Conservation (phyloP, 805 yeast species). For the Candida ovalis region DNA sequence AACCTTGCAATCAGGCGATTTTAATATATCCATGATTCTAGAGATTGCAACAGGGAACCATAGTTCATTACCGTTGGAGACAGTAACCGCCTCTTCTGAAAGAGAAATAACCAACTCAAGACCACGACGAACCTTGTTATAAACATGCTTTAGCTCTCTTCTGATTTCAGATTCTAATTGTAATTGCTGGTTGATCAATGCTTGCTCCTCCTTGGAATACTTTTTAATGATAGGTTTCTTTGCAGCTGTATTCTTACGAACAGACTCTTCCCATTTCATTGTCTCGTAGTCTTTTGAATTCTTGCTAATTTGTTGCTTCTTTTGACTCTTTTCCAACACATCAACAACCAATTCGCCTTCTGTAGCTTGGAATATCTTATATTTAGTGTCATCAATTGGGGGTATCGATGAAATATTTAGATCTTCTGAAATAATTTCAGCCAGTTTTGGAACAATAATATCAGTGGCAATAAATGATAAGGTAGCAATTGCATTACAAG, state of each 20-base stretch:
- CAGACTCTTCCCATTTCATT: conserved; percentile 81
- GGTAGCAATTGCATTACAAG: conserved; percentile 44
- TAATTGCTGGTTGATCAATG: conserved; percentile 57
- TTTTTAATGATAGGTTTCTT: conserved; percentile 49
- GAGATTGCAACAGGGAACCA: conserved; percentile 75
- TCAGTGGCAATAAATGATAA: conserved; percentile 59
- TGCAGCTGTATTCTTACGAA: conserved; percentile 68
- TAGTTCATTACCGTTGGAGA: conserved; percentile 57
- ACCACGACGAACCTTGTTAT: conserved; percentile 42
- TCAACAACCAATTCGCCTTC: conserved; percentile 72
- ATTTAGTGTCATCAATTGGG: conserved; percentile 43
- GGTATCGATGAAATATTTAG: conserved; percentile 35
- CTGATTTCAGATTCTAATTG: conserved; percentile 59
- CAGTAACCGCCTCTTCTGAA: conserved; percentile 42
- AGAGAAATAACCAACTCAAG: conserved; percentile 51
- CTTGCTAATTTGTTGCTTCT: conserved; percentile 51
- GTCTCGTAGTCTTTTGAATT: conserved; percentile 84
- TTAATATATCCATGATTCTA: conserved; percentile 42
- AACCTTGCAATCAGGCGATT: conserved; percentile 27
- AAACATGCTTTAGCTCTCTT: conserved; percentile 35
- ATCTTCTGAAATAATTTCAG: conserved; percentile 39
- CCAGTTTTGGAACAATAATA: conserved; percentile 48
- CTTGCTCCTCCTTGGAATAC: conserved; percentile 74
- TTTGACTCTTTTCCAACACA: conserved; percentile 44
- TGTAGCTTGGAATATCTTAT: conserved; percentile 61